Evolutionary conservation across 257 asterid genomes (phyloP).

Genomic region (Craterostigma plantagineum): DNA sequence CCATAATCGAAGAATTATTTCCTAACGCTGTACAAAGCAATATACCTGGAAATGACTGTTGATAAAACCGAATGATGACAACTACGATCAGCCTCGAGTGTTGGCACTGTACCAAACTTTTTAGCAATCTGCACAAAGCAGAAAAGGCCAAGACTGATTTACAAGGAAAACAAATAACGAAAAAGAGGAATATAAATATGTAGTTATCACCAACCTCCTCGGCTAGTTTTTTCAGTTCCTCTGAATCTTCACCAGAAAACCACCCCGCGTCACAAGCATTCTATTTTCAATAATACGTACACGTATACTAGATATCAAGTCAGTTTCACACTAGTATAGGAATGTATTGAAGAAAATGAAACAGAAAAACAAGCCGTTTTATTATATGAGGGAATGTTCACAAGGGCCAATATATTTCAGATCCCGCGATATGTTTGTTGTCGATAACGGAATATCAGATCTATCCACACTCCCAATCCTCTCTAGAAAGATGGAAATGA

Average conservation of each 20-base stretch:
- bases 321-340: too few relatives aligned
- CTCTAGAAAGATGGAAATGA: too few relatives aligned
- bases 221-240: neutral
- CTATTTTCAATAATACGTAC: neutral
- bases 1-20: too few relatives aligned
- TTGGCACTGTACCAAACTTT: neutral
- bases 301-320: too few relatives aligned
- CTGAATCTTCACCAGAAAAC: neutral
- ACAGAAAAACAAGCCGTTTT: too few relatives aligned
- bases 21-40: too few relatives aligned
- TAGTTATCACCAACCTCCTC: neutral
- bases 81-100: neutral
- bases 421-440: too few relatives aligned
- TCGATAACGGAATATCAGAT: too few relatives aligned
- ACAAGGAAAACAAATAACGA: neutral
- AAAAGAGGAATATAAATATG: neutral
- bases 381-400: too few relatives aligned
- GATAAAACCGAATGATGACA: neutral
- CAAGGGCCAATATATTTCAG: too few relatives aligned
- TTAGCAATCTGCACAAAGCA: neutral
- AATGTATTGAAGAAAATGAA: too few relatives aligned
- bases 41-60: constrained; percentile 1
- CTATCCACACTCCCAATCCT: too few relatives aligned
- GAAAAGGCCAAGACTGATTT: neutral
- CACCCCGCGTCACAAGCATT: neutral